phyloP scores from a whole-genome alignment of 2,329 filamentous ascomycete species.

The Botrytis fabae region DNA sequence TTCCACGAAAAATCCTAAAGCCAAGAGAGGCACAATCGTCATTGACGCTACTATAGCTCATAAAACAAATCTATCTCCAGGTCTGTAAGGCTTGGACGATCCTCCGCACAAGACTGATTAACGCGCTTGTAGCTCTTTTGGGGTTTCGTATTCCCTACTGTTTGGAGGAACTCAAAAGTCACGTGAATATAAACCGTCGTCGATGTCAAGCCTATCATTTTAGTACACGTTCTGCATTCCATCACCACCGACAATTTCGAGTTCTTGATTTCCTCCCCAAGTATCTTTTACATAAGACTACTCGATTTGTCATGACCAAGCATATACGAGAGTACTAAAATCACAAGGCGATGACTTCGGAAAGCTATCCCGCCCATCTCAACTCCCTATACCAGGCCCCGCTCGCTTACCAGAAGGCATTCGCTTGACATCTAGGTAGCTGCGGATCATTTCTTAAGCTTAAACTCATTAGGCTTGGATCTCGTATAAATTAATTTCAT shows the following conservation, averaged over 20 bases:
- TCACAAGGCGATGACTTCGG: too few species aligned
- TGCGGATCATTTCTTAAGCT: background rate
- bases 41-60: background rate
- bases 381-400: background rate
- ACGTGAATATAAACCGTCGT: background rate
- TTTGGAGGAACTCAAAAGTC: background rate
- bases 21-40: background rate
- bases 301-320: background rate
- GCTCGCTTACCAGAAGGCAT: background rate
- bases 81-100: background rate
- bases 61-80: background rate
- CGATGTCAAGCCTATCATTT: background rate
- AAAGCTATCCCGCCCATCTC: background rate
- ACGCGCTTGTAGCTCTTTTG: background rate
- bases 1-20: background rate
- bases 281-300: background rate
- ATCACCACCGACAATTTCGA: background rate
- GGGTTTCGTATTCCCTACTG: background rate
- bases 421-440: background rate
- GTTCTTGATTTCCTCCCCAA: background rate
- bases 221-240: too few species aligned
- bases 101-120: background rate
- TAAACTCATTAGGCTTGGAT: background rate
- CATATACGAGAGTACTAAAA: background rate
- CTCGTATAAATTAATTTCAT: background rate